These are phyloP conservation scores for Epichloe festucae DNA, from an alignment of 2,329 filamentous ascomycete genomes.

Conservation along the genomic window DNA sequence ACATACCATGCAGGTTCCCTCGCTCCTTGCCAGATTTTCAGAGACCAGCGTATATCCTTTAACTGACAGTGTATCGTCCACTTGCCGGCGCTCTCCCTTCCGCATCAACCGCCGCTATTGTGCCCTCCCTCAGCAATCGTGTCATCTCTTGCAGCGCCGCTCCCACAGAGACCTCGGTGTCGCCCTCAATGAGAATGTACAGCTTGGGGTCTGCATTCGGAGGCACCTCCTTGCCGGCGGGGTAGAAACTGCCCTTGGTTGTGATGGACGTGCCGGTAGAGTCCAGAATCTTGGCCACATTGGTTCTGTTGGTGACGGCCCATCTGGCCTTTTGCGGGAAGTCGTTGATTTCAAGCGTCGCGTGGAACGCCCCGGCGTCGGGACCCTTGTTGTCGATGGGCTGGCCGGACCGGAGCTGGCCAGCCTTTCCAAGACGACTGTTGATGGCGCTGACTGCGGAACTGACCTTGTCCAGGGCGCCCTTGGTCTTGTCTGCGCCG, in stretches of 20 bases:
- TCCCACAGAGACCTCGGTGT: constrained; percentile 85
- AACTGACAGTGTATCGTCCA: constrained; percentile 79
- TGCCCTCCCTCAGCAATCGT: constrained; percentile 77
- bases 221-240: constrained; percentile 65
- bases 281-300: constrained; percentile 95
- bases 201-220: constrained; percentile 75
- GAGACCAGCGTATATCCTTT: constrained; percentile 10
- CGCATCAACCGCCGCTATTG: constrained; percentile 77
- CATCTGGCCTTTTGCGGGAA: constrained; percentile 97
- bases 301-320: constrained; percentile 97
- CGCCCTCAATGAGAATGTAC: constrained; percentile 94
- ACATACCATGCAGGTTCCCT: no score
- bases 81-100: constrained; percentile 65
- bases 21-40: no score
- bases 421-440: constrained; percentile 75
- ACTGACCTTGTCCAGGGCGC: constrained; percentile 72
- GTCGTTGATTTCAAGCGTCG: constrained; percentile 97
- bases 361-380: constrained; percentile 91
- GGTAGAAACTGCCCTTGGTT: constrained; percentile 87
- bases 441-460: constrained; percentile 90
- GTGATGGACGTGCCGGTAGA: constrained; percentile 92
- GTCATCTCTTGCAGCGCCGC: constrained; percentile 85
- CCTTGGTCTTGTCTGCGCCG: constrained; percentile 46
- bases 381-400: constrained; percentile 98
- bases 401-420: constrained; percentile 79